phyloP scores from a whole-genome alignment of 306 rosid species.

The Dicorynia guianensis region DNA sequence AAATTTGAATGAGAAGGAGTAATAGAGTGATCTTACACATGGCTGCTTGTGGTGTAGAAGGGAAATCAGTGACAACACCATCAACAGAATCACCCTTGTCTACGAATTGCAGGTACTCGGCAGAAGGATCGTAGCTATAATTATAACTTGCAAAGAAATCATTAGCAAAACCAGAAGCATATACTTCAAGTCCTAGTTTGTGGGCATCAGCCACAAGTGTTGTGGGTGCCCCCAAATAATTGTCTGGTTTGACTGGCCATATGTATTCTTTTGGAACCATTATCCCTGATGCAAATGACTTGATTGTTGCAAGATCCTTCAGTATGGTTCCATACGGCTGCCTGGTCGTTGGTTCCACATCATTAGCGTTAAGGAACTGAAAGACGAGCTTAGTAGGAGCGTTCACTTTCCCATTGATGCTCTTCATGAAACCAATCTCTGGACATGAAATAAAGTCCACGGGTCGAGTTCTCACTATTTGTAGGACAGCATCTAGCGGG shows the following conservation, averaged over 20 bases:
- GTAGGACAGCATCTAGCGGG: conserved; percentile 41
- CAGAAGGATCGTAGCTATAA: conserved; percentile 71
- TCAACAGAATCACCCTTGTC: conserved; percentile 74
- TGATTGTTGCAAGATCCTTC: conserved; percentile 59
- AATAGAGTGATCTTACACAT: conserved; percentile 60
- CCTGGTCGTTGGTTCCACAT: conserved; percentile 66
- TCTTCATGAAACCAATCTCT: conserved; percentile 76
- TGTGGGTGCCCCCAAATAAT: conserved; percentile 64
- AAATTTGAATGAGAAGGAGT: no score
- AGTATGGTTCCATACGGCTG: conserved; percentile 56
- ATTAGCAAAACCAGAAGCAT: conserved; percentile 87
- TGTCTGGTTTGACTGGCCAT: conserved; percentile 58
- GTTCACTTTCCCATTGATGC: conserved; percentile 53
- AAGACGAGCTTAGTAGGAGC: conserved; percentile 64
- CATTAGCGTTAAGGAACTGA: conserved; percentile 51
- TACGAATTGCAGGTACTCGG: conserved; percentile 75
- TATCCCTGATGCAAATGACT: conserved; percentile 80
- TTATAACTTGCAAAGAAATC: conserved; percentile 60
- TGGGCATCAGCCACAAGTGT: conserved; percentile 81
- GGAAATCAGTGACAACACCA: conserved; percentile 83
- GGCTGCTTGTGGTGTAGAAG: conserved; percentile 76
- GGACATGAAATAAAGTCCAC: conserved; percentile 71
- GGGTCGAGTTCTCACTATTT: conserved; percentile 2
- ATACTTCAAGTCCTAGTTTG: conserved; percentile 77
- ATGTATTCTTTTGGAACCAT: conserved; percentile 80